Base-by-base conservation (phyloP, 192 early-diverging fungal species). In the Coemansia sp. region DNA sequence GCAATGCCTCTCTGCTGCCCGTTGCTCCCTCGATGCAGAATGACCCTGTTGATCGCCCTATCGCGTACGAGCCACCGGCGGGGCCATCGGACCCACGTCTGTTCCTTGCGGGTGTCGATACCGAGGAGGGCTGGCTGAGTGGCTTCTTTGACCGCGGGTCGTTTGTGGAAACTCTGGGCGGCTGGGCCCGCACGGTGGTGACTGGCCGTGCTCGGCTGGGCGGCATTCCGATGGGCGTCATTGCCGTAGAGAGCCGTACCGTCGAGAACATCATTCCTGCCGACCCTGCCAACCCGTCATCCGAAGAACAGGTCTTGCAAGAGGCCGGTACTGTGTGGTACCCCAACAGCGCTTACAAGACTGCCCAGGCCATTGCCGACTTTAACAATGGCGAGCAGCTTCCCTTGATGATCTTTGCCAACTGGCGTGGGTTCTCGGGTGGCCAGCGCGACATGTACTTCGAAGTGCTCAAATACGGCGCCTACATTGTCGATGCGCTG, bases 391-490 rank as follows among this genome's bases (percentile, higher is more conserved):
- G 96, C 69, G 96, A 98, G 78, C 93, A 95, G 63, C 81, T 98
- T 57, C 96, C 96, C 16, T 80, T 98, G 66, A 94, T 98, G 61
- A 91, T 98, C 75, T 96, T 98, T 87, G 96, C 96, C 72, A 98
- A 98, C 90, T 98, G 96, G 96, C 91, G 96, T 80, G 96, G 94
- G 48, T 98, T 98, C 85, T 93, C 92, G 23, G 96, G 96, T 52
- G 96, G 96, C 57, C 96, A 98, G 74, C 89, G 89, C 67, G 96
- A 98, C 77, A 96, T 98, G 92, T 97, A 88, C 83, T 90, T 95
- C 74, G 96, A 95, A 72, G 84, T 98, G 8, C 84, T 98, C 53
- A 98, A 98, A 72, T 98, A 94, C 68, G 96, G 94, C 42, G 85
- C 96, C 8, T 84, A 90, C 72, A 98, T 98, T 63, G 96, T 98